A percentile compares a stretch with the other conserved stretches of the same genome.
Evolutionary conservation across 2,329 filamentous ascomycete species (phyloP).

Genomic region (Venturia effusa): DNA sequence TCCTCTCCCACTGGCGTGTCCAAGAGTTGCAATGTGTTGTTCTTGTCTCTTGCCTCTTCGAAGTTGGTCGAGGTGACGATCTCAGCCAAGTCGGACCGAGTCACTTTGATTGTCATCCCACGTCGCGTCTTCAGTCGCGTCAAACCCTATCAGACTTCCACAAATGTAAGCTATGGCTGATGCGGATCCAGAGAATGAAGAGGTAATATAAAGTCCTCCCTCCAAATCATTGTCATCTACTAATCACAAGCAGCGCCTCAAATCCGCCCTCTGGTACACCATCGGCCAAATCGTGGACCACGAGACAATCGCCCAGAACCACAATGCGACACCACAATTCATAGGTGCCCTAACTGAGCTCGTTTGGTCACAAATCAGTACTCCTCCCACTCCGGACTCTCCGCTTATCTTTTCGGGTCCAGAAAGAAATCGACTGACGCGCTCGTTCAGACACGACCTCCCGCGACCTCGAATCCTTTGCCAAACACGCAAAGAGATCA

Average conservation of each 20-base stretch:
- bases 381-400: constrained; percentile 13
- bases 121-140: constrained; percentile 3
- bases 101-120: background rate
- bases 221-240: background rate
- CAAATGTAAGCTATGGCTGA: constrained; percentile 8
- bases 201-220: background rate
- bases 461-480: constrained; percentile 54
- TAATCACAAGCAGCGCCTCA: constrained; percentile 32
- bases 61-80: background rate
- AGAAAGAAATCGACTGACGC: constrained; percentile 21
- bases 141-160: background rate
- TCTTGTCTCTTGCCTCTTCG: background rate
- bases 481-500: constrained; percentile 66
- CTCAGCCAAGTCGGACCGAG: background rate
- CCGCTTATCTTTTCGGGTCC: background rate
- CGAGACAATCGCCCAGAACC: constrained; percentile 33
- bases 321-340: constrained; percentile 22
- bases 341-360: constrained; percentile 63
- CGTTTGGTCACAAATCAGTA: constrained; percentile 80
- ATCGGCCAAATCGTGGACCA: constrained; percentile 64
- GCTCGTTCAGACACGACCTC: constrained; percentile 30
- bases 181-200: constrained; percentile 7
- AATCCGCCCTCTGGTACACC: constrained; percentile 31
- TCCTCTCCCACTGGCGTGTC: background rate
- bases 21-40: background rate